Percentiles rank a stretch among this genome's conserved stretches.
phyloP scores from a whole-genome alignment of 169 alveolate genomes.

The Eimeria nieschulzi region DNA sequence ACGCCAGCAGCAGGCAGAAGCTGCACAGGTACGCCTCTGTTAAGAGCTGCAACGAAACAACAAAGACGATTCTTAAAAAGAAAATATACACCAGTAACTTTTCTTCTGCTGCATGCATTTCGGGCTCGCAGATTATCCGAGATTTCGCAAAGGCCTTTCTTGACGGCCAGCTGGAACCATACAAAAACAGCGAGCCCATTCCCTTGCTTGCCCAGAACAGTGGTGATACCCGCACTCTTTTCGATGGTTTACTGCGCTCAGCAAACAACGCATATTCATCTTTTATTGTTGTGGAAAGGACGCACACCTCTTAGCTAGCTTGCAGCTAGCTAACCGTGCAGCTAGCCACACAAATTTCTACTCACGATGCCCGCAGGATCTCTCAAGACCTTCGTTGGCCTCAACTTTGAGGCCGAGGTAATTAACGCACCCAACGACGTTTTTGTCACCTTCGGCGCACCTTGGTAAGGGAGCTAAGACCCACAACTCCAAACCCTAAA shows the following conservation, averaged over 20 bases:
- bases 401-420: slow-evolving; percentile 24
- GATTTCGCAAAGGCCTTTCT: slow-evolving; percentile 2
- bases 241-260: not conserved
- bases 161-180: slow-evolving; percentile 51
- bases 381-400: slow-evolving; percentile 48
- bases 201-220: slow-evolving; percentile 40
- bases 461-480: slow-evolving; percentile 34
- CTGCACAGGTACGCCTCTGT: not conserved
- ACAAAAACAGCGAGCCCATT: slow-evolving; percentile 38
- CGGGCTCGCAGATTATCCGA: not conserved
- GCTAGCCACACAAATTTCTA: not conserved
- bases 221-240: not conserved
- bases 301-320: not conserved
- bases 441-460: slow-evolving; percentile 60
- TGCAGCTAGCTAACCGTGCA: not conserved
- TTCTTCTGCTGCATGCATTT: not conserved
- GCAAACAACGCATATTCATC: not conserved
- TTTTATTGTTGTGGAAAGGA: not conserved
- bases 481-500: not conserved
- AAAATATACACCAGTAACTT: not conserved
- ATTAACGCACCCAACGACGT: slow-evolving; percentile 23
- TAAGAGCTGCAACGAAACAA: not conserved
- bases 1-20: not conserved
- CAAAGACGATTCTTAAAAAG: not conserved
- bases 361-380: slow-evolving; percentile 26